Evolutionary conservation across 2,329 filamentous ascomycete genomes (phyloP).

Genomic region (Annulohypoxylon truncatum): DNA sequence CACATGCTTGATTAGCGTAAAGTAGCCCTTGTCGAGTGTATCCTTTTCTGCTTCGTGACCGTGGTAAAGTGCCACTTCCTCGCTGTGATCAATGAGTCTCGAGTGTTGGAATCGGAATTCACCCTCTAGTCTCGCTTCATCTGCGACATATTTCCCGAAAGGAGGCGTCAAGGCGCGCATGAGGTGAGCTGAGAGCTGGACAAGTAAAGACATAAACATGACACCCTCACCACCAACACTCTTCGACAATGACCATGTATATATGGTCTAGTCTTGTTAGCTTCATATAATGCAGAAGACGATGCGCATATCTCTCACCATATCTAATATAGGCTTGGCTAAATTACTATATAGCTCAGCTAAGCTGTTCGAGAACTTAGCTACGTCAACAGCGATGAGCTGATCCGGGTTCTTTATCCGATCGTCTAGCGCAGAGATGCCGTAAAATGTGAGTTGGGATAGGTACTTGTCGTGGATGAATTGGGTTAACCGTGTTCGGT

Average conservation of each 20-base stretch:
- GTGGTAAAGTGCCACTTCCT: constrained; percentile 91
- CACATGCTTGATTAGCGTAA: constrained; percentile 98
- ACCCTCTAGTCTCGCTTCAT: constrained; percentile 92
- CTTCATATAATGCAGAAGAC: not conserved
- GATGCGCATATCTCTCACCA: constrained; percentile 64
- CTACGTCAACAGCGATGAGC: constrained; percentile 94
- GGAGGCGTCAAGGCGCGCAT: constrained; percentile 96
- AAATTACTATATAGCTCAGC: constrained; percentile 97
- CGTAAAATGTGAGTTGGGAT: constrained; percentile 98
- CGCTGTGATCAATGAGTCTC: constrained; percentile 92
- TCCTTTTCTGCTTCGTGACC: constrained; percentile 97
- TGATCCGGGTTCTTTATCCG: constrained; percentile 99
- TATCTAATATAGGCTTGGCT: constrained; percentile 93
- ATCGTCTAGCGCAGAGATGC: constrained; percentile 93
- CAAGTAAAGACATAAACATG: constrained; percentile 93
- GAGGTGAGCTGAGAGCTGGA: constrained; percentile 90
- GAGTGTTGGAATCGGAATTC: constrained; percentile 98
- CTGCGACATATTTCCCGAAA: constrained; percentile 97
- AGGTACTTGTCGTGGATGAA: constrained; percentile 96
- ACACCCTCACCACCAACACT: constrained; percentile 97
- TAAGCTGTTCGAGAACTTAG: constrained; percentile 94
- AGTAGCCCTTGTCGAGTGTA: constrained; percentile 96
- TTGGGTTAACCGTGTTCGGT: constrained; percentile 92
- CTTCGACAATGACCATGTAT: constrained; percentile 92
- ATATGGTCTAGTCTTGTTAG: constrained; percentile 72